Base-by-base conservation (phyloP, 164 flowering plant genomes). In the Tetrastigma voinierianum region DNA sequence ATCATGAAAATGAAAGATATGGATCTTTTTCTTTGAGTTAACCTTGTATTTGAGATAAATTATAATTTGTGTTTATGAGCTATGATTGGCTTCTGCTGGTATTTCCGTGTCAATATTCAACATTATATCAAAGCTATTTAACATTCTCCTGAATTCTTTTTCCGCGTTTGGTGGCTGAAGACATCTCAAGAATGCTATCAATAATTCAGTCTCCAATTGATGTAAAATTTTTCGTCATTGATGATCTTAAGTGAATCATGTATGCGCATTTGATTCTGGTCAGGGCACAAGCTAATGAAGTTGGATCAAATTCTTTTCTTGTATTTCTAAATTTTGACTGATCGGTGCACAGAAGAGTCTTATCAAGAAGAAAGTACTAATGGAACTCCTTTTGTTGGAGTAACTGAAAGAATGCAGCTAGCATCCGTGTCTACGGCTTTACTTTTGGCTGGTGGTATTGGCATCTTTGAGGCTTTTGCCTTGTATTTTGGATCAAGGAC, bases 131-230 rank as follows among this genome's bases (percentile, higher is more conserved):
- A 96, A 93, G 87, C 80, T 96, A 61, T 93, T 96, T 67, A 96
- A 96, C 70, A 86, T 96, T 67, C 96, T 96, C 25, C 93, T 93
- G 14, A 91, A 98, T 71, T 80, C 91, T 64, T 96, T 98, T 68
- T 93, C 99, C 65, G 93, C 99, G 25, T 90, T 93, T 71, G 97
- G n/a, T 91, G 64, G 98, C 99, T 64, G 92, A 93, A 74, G 98
- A 96, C 72, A 81, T 96, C 61, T 67, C 97, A 54, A 77, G 75
- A 75, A 59, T 65, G 74, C 82, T 49, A 57, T 14, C 62, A 49
- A 62, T 57, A 71, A 70, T 44, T 78, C 77, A 51, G 16, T 66
- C 32, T 69, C n/a, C 91, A 83, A 96, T 93, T 90, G 68, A 54
- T 52, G 55, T 59, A 44, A 61, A 17, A n/a, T 55, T 10, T 21